These are phyloP conservation scores for Mycena olivaceomarginata DNA, from an alignment of 768 basidiomycete species.

Conservation along the genomic window DNA sequence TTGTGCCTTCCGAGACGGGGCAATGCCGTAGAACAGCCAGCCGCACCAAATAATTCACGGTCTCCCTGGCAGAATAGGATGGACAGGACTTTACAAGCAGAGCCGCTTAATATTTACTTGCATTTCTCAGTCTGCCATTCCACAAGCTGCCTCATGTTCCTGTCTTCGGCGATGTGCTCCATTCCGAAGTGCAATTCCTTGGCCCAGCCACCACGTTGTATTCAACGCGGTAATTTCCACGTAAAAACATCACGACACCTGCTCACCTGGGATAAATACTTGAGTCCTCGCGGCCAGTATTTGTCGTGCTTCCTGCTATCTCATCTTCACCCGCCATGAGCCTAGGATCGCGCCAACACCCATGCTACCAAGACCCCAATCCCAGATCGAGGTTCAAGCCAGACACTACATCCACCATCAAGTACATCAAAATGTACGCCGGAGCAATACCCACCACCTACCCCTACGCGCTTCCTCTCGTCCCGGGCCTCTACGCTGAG, in stretches of 20 bases:
- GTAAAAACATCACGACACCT: slow-evolving; percentile 7
- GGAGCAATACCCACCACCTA: slow-evolving; percentile 1
- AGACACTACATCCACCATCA: not conserved
- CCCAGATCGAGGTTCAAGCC: slow-evolving; percentile 24
- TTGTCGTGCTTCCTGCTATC: not conserved
- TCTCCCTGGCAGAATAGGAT: no score
- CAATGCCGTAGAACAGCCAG: no score
- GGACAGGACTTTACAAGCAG: no score
- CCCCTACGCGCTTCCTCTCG: slow-evolving; percentile 4
- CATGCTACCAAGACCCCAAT: slow-evolving; percentile 10
- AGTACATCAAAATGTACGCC: slow-evolving; percentile 10
- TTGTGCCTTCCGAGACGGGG: no score
- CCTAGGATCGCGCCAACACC: not conserved
- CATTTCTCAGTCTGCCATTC: no score
- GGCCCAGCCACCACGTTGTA: no score
- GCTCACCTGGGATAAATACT: not conserved
- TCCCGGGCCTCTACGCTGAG: not conserved
- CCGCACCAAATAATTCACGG: no score
- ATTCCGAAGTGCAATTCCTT: no score
- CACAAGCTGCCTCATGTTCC: no score
- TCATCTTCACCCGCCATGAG: not conserved
- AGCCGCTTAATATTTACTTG: no score
- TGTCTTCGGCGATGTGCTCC: no score
- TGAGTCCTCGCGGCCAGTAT: not conserved
- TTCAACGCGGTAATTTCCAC: not conserved